Evolutionary conservation across 345 rosid genomes (phyloP).

Genomic region (Turnera subulata): DNA sequence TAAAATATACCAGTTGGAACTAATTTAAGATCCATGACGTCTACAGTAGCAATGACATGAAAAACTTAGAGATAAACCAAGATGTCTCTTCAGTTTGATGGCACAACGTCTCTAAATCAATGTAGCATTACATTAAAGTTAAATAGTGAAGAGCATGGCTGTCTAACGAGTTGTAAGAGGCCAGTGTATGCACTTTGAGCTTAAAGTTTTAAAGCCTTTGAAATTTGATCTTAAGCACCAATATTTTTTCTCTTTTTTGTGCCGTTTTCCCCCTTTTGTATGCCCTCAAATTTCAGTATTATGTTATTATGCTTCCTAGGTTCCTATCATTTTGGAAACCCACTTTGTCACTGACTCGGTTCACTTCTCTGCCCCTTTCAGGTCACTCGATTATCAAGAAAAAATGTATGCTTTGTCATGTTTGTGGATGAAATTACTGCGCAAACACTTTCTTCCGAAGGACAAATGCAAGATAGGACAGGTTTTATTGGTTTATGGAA

Average conservation of each 20-base stretch:
- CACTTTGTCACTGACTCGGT: background rate
- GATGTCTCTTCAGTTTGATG: no score
- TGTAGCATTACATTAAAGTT: no score
- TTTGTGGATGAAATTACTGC: constrained; percentile 80
- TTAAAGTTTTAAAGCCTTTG: background rate
- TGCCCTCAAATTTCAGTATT: background rate
- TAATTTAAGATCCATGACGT: no score
- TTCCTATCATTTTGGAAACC: constrained; percentile 1
- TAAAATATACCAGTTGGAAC: no score
- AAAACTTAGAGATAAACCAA: no score
- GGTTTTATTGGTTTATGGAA: constrained; percentile 96
- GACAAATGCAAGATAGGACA: constrained; percentile 62
- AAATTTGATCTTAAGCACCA: background rate
- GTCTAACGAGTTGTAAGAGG: no score
- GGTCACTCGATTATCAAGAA: constrained; percentile 82
- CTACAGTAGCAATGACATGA: no score
- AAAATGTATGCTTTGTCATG: constrained; percentile 97
- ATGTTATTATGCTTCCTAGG: background rate
- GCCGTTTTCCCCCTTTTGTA: no score
- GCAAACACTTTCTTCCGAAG: constrained; percentile 74
- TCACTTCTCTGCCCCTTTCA: constrained; percentile 29
- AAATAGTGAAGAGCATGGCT: no score
- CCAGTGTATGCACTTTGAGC: no score
- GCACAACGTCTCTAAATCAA: no score
- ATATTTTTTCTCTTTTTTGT: background rate